Evolutionary conservation across 192 early-diverging fungal species (phyloP), one percentile per base, ranked within the genome.

Genomic region (Coemansia sp.): DNA sequence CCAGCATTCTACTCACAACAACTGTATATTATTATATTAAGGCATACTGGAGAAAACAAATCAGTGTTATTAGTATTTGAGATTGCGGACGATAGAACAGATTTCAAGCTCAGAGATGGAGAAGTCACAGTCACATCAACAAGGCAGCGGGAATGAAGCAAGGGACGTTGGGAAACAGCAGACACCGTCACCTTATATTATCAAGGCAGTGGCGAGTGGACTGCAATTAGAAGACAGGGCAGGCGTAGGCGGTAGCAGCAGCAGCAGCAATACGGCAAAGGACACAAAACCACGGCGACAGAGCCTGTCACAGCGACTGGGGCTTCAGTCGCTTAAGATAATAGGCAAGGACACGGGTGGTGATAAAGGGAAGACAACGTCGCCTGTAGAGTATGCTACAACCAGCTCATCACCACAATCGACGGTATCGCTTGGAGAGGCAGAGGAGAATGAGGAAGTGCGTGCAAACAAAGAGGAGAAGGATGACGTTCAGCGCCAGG

Each of bases 271-370:
- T 32, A 32, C 32, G 32, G 32, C 23, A 56, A 15, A 11, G 42
- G 47, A 43, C 26, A n/a, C 53, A 18, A 63, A 54, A 63, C n/a
- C 64, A 8, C 75, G 80, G 69, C 70, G 75, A 56, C 71, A 50
- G 60, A 83, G 81, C 49, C 76, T 83, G 44, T 60, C 81, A 6
- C 81, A 83, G 48, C 69, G 81, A 4, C 67, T 83, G 1, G 81
- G 81, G 19, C 56, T 79, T 26, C 73, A 75, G 56, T 32, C 72
- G 2, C 12, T 52, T 1, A 62, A 19, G 16, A 56, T 32, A 10
- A 56, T n/a, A 47, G 43, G 61, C 11, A 62, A 62, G 5, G 61
- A 47, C 42, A 4, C 61, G 32, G 32, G 32, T 32, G 32, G 32
- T 32, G 32, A 32, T 32, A 32, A 32, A 26, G 44, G 44, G 9